A percentile compares a stretch with the other conserved stretches of the same genome.
These are phyloP conservation scores for Rhodotorula toruloides DNA, from an alignment of 768 basidiomycete species.

Conservation along the genomic window DNA sequence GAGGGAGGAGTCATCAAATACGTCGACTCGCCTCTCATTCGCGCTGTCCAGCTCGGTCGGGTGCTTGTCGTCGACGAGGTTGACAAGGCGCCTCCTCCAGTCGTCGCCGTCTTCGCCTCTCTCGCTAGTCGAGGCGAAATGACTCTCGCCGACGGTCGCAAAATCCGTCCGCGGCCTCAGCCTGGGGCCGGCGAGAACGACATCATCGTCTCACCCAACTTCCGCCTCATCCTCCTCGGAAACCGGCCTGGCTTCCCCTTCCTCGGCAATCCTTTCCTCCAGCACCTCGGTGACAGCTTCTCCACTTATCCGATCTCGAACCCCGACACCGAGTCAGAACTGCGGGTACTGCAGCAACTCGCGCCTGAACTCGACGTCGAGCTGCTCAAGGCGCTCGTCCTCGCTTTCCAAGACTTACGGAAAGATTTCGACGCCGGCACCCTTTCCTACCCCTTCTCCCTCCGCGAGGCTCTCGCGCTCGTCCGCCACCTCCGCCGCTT, in stretches of 20 bases:
- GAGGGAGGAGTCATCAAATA: constrained; percentile 12
- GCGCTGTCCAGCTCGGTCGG: constrained; percentile 24
- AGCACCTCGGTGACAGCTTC: constrained; percentile 23
- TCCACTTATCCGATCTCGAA: constrained; percentile 20
- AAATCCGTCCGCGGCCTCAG: constrained; percentile 11
- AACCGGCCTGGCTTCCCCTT: constrained; percentile 28
- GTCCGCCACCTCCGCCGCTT: constrained; percentile 25
- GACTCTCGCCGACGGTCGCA: constrained; percentile 20
- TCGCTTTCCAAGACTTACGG: constrained; percentile 20
- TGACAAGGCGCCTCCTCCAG: constrained; percentile 29
- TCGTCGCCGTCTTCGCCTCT: constrained; percentile 22
- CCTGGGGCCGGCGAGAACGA: not conserved
- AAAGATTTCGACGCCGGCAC: constrained; percentile 20
- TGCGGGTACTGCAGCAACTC: constrained; percentile 12
- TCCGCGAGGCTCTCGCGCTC: constrained; percentile 31
- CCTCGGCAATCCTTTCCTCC: constrained; percentile 28
- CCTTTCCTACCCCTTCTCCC: constrained; percentile 31
- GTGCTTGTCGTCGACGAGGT: constrained; percentile 32
- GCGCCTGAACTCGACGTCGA: constrained; percentile 17
- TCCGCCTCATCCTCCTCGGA: constrained; percentile 32
- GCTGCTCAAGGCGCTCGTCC: constrained; percentile 9
- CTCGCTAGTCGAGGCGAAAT: constrained; percentile 34
- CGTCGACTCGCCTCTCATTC: constrained; percentile 19
- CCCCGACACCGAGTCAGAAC: constrained; percentile 23
- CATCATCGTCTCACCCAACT: constrained; percentile 22